Conservation (phyloP, 495 filamentous ascomycete species). For the Penicillium antarcticum region DNA sequence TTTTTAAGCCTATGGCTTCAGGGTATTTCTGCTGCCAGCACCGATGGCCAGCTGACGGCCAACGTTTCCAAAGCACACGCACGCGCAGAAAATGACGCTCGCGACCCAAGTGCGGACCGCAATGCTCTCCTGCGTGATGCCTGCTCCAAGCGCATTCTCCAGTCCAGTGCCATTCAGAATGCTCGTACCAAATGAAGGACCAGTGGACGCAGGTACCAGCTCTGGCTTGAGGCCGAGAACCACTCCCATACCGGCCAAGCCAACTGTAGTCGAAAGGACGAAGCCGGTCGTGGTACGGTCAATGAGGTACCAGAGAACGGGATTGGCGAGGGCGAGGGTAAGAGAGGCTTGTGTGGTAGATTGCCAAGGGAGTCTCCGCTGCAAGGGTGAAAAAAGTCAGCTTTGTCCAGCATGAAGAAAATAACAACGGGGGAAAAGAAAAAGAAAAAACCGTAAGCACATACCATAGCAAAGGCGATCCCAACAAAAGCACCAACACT, state of each 20-base stretch:
- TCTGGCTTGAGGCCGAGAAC: slow-evolving; percentile 70
- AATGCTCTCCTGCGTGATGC: slow-evolving; percentile 69
- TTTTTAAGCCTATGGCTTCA: slow-evolving; percentile 8
- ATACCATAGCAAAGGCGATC: slow-evolving; percentile 93
- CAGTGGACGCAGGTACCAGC: slow-evolving; percentile 60
- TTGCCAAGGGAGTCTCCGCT: slow-evolving; percentile 87
- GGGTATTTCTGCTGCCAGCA: slow-evolving; percentile 14
- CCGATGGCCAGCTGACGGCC: slow-evolving; percentile 70
- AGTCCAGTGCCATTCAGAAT: slow-evolving; percentile 31
- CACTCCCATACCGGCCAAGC: slow-evolving; percentile 67
- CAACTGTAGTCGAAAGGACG: slow-evolving; percentile 67
- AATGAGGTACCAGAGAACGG: slow-evolving; percentile 92
- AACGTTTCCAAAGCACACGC: slow-evolving; percentile 95
- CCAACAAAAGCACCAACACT: slow-evolving; percentile 93
- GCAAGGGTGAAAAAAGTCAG: slow-evolving; percentile 21
- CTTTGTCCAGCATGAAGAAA: background rate
- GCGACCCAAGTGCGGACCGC: slow-evolving; percentile 84
- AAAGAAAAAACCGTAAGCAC: slow-evolving; percentile 27
- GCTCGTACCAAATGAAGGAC: slow-evolving; percentile 40
- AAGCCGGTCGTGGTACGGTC: slow-evolving; percentile 87
- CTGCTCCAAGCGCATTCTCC: slow-evolving; percentile 46
- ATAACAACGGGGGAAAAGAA: background rate
- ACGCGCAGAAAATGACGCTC: slow-evolving; percentile 89
- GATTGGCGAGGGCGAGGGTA: slow-evolving; percentile 88
- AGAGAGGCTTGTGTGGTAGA: slow-evolving; percentile 90